These are phyloP conservation scores for Mucuna pruriens DNA, from an alignment of 306 rosid genomes.

Conservation along the genomic window DNA sequence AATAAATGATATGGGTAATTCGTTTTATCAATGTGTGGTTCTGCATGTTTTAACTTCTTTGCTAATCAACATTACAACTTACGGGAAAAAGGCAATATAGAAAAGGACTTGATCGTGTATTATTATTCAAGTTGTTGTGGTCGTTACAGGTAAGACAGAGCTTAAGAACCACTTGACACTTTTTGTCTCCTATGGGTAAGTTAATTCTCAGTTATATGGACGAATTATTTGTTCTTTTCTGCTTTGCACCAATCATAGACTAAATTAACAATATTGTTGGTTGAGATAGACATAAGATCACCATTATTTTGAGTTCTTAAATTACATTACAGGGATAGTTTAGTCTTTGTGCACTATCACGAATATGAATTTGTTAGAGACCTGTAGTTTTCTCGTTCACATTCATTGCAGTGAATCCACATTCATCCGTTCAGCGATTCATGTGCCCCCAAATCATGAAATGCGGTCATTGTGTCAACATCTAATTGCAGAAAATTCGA, in stretches of 20 bases:
- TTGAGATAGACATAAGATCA: conserved; percentile 32
- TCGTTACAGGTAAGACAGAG: conserved; percentile 12
- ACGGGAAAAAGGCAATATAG: conserved; percentile 3
- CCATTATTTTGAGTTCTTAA: conserved; percentile 1
- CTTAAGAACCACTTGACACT: conserved; percentile 22
- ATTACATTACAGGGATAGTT: neutral
- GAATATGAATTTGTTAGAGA: conserved; percentile 13
- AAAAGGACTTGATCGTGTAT: conserved; percentile 26
- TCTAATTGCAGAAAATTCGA: neutral
- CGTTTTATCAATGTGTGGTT: neutral
- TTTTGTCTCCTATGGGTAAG: neutral
- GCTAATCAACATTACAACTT: conserved; percentile 15
- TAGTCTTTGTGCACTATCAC: neutral
- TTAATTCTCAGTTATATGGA: conserved; percentile 18
- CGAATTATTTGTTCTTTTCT: neutral
- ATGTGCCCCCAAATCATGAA: neutral
- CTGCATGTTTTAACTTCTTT: conserved; percentile 1
- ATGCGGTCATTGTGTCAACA: neutral
- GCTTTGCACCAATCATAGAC: conserved; percentile 22
- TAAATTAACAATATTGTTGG: conserved; percentile 1
- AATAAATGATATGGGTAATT: neutral
- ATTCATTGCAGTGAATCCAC: neutral
- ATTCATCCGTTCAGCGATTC: neutral
- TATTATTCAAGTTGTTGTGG: conserved; percentile 8
- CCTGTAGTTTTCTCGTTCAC: neutral